Evolutionary conservation across 2,329 filamentous ascomycete species (phyloP).

Genomic region (Botrytis galanthina): DNA sequence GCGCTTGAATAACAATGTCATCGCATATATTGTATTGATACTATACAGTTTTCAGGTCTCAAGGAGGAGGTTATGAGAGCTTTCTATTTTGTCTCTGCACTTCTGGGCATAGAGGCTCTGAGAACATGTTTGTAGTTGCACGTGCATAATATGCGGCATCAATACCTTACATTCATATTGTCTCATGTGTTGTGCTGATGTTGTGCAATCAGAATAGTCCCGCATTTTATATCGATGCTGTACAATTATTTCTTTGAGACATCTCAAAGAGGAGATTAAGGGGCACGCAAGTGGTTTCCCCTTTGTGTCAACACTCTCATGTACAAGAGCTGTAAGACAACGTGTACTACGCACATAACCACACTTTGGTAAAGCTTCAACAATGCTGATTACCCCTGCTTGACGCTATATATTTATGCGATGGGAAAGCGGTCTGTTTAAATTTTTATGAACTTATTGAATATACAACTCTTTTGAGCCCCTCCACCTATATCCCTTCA

Average conservation of each 20-base stretch:
- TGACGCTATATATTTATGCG: background rate
- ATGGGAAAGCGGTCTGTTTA: background rate
- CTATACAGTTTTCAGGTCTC: background rate
- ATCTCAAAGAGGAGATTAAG: background rate
- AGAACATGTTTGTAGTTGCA: background rate
- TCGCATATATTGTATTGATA: background rate
- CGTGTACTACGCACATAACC: background rate
- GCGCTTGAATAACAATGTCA: background rate
- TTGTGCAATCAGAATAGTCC: background rate
- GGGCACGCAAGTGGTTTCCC: background rate
- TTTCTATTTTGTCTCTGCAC: background rate
- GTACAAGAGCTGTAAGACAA: background rate
- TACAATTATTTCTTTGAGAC: background rate
- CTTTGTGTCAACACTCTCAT: background rate
- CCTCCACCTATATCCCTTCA: too few relatives aligned
- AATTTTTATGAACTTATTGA: too few relatives aligned
- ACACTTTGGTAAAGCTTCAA: background rate
- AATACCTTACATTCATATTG: background rate
- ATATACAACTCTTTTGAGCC: too few relatives aligned
- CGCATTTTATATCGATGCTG: background rate
- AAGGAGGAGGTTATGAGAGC: background rate
- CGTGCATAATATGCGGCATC: background rate
- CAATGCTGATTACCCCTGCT: background rate
- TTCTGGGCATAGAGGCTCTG: background rate
- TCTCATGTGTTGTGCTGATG: background rate